Evolutionary conservation across 306 rosid species (phyloP), one percentile per base, ranked within the genome.

Genomic region (Sophora flavescens): DNA sequence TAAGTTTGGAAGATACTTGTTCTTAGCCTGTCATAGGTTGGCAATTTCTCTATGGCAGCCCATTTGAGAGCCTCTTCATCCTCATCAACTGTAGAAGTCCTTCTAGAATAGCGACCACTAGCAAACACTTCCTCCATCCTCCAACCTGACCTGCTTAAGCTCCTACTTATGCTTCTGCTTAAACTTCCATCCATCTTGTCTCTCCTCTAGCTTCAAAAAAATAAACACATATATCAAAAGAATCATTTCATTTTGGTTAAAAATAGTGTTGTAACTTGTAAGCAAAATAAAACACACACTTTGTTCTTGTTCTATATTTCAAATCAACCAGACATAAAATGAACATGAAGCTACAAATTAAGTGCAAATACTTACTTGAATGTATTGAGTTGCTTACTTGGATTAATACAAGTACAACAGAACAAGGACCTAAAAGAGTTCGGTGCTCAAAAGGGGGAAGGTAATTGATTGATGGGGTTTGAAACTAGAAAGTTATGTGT

Each of bases 31-130:
- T 90, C 80, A 52, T 91, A 94, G 3, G 98, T 94, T 1, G 98
- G 98, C 3, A 94, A 76, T 53, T 78, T 94, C 75, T 94, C 98
- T 62, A 94, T 92, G 64, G 97, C 98, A 28, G 98, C 97, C 98
- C 98, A 92, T 15, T 60, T 88, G 6, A 94, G 88, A 72, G 98
- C 91, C 68, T 94, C 98, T 76, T 94, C 96, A 22, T 94, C 98
- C 16, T 94, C 96, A 0, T 88, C 91, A 8, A 60, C 78, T 1
- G 44, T 83, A 1, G 80, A 73, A 15, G 80, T 87, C 63, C 97
- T 84, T 33, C 91, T 76, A 0, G 98, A 94, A 28, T 82, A 81
- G 44, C 83, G 33, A 0, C 84, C 87, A 3, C 81, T 62, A 0
- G 78, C 60, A 75, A 91, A 88, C 67, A 90, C 92, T n/a, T 75